Conservation (phyloP, 2,329 filamentous ascomycete genomes). For the Purpureocillium takamizusanense region DNA sequence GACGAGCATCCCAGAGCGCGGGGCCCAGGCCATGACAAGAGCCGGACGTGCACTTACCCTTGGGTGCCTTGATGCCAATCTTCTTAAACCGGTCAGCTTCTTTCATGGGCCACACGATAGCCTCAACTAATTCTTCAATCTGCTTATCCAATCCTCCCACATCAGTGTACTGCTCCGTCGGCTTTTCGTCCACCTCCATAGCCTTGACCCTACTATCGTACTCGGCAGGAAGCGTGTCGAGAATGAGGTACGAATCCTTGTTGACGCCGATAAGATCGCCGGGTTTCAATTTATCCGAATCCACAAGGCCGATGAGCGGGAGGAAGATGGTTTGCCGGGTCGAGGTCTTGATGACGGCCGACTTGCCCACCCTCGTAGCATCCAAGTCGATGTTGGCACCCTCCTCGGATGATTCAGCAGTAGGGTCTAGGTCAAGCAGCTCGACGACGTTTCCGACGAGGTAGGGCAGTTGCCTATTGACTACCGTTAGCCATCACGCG, state of each 20-base stretch:
- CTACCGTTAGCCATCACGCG: conserved; percentile 4
- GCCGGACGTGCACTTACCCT: conserved; percentile 51
- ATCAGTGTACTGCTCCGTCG: conserved; percentile 97
- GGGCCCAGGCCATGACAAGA: too few relatives aligned
- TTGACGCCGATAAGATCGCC: conserved; percentile 97
- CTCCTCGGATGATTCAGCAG: conserved; percentile 91
- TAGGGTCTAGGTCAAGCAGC: conserved; percentile 91
- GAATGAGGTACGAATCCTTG: conserved; percentile 95
- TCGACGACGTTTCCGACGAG: conserved; percentile 98
- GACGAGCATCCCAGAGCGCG: too few relatives aligned
- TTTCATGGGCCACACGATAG: conserved; percentile 99
- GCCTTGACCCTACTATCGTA: conserved; percentile 99
- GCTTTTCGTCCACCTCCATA: conserved; percentile 99
- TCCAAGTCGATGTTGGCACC: conserved; percentile 98
- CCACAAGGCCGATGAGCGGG: conserved; percentile 91
- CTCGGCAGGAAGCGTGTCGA: conserved; percentile 93
- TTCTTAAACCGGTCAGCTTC: conserved; percentile 99
- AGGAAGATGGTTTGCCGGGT: conserved; percentile 98
- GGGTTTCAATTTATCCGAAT: conserved; percentile 89
- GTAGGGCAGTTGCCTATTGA: conserved; percentile 81
- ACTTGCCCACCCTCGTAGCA: conserved; percentile 93
- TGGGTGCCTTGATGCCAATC: conserved; percentile 98
- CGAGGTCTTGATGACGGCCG: conserved; percentile 98
- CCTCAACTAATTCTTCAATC: conserved; percentile 97
- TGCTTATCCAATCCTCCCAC: conserved; percentile 97